Evolutionary conservation across 2,329 filamentous ascomycete species (phyloP).

Genomic region (Fusarium sp.): DNA sequence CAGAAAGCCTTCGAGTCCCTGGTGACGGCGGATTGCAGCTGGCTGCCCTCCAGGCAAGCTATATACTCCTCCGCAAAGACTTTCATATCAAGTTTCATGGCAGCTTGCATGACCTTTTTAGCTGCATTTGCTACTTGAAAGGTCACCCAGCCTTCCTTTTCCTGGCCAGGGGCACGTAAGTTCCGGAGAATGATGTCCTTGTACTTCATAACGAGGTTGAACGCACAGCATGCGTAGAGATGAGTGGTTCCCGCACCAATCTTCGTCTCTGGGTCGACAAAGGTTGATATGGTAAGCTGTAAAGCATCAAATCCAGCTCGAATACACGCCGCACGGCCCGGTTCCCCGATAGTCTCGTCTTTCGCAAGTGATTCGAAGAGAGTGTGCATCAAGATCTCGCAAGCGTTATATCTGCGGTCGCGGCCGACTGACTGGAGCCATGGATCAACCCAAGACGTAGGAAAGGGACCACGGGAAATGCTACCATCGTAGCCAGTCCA

Average conservation of each 20-base stretch:
- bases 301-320: conserved; percentile 72
- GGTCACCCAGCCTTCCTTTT: conserved; percentile 51
- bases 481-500: conserved; percentile 54
- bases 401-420: conserved; percentile 80
- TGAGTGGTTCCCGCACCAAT: conserved; percentile 63
- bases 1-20: conserved; percentile 67
- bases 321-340: conserved; percentile 69
- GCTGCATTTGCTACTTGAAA: conserved; percentile 58
- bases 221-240: conserved; percentile 70
- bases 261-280: conserved; percentile 57
- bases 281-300: conserved; percentile 65
- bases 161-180: conserved; percentile 41
- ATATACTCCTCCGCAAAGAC: conserved; percentile 57
- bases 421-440: conserved; percentile 82
- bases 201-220: conserved; percentile 72
- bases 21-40: conserved; percentile 73
- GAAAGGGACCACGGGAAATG: conserved; percentile 64
- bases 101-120: conserved; percentile 60
- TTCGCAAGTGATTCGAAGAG: conserved; percentile 73
- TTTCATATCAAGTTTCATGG: conserved; percentile 59
- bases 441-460: conserved; percentile 80
- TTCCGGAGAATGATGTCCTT: conserved; percentile 65
- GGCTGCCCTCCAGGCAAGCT: conserved; percentile 67
- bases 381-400: conserved; percentile 79
- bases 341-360: conserved; percentile 62